Evolutionary conservation across 2,329 filamentous ascomycete genomes (phyloP), one percentile per base, ranked within the genome.

Genomic region (Colletotrichum higginsianum): DNA sequence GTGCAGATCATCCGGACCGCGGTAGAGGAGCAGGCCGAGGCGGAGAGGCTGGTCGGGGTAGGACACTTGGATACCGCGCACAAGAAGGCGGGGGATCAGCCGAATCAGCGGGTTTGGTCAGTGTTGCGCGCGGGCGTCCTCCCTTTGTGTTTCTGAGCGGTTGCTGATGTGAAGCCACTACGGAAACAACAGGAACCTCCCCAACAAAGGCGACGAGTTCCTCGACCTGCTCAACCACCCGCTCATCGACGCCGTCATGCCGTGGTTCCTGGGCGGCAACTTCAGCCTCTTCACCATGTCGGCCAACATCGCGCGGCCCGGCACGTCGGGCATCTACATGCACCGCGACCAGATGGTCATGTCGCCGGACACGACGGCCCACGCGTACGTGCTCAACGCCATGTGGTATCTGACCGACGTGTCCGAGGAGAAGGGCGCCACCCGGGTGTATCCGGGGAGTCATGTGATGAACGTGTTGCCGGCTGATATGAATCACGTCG

Each of bases 361-460:
- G 40, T 49, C 62, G 3, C 62, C 62, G 18, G 23, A 65, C 12
- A 65, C 62, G 26, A 55, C 42, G 15, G 40, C 56, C 15, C 52
- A 65, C 13, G 40, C 62, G 6, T 65, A 65, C 13, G 50, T 65
- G 12, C 15, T 65, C 16, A 65, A 56, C 15, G 26, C 40, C n/a
- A 42, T 65, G 30, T 65, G 62, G 62, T 56, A 65, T 26, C n/a
- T 65, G 2, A 46, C 42, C 2, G 62, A 65, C 9, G 23, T 65
- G 1, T 57, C 62, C 9, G 62, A 65, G 8, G 62, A 47, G 52
- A 65, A 46, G 4, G 62, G 62, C 42, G 62, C 62, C 50, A 65
- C 62, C 5, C 62, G 62, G n/a, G 38, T 65, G 23, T 65, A 65
- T 38, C 62, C 62, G 46, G 61, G 52, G 26, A 57, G 50, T 42